Conservation (phyloP, 805 yeast genomes). For the Metschnikowia corniflorae region DNA sequence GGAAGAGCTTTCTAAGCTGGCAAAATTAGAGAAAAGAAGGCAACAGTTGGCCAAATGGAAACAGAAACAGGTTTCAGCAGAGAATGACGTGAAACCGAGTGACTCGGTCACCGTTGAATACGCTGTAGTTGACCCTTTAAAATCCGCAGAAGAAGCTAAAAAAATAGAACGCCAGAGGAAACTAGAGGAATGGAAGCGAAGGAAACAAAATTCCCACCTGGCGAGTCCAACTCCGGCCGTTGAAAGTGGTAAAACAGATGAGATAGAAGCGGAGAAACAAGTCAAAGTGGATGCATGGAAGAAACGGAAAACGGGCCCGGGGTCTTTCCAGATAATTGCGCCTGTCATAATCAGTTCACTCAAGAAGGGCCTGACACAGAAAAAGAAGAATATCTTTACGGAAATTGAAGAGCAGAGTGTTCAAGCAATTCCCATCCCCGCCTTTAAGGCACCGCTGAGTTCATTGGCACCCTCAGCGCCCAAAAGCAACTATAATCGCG, state of each 20-base stretch:
- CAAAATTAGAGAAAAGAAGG: slow-evolving; percentile 41
- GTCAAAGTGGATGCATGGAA: slow-evolving; percentile 61
- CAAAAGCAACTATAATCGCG: slow-evolving; percentile 11
- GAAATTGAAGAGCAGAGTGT: too few relatives aligned
- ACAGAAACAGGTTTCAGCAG: slow-evolving; percentile 40
- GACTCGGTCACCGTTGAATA: too few relatives aligned
- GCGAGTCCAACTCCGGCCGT: not conserved
- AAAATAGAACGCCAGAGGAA: slow-evolving; percentile 14
- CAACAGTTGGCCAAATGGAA: slow-evolving; percentile 61
- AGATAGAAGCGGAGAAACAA: too few relatives aligned
- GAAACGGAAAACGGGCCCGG: slow-evolving; percentile 22
- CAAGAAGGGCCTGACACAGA: too few relatives aligned
- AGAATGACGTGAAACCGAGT: not conserved
- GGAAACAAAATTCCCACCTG: slow-evolving; percentile 12
- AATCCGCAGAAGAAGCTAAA: slow-evolving; percentile 1
- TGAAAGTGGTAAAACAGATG: not conserved
- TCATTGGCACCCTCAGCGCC: slow-evolving; percentile 22
- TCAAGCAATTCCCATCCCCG: too few relatives aligned
- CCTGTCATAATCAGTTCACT: too few relatives aligned
- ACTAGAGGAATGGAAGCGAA: slow-evolving; percentile 20
- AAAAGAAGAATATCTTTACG: too few relatives aligned
- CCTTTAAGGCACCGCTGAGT: too few relatives aligned
- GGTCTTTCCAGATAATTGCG: too few relatives aligned
- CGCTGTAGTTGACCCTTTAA: too few relatives aligned
- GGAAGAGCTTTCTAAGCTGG: slow-evolving; percentile 23